Conservation (phyloP, 192 early-diverging fungal genomes). For the Coemansia sp. region DNA sequence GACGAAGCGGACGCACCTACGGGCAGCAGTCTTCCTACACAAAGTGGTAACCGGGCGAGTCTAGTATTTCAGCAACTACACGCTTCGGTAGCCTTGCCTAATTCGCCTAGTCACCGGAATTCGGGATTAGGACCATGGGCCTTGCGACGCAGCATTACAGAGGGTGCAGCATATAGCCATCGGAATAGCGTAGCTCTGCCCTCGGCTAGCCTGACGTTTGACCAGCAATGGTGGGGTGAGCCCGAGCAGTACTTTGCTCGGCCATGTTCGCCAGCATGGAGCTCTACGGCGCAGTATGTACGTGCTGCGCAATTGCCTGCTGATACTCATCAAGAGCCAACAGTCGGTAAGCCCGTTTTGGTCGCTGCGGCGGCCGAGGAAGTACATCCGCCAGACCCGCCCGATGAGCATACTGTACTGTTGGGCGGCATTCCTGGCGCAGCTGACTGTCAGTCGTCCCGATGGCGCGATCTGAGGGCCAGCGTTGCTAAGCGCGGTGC, state of each 20-base stretch:
- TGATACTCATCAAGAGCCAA: neutral
- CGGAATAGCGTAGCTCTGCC: neutral
- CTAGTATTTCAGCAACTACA: constrained; percentile 52
- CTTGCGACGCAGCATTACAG: constrained; percentile 28
- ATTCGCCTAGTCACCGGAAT: constrained; percentile 8
- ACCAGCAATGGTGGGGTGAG: constrained; percentile 6
- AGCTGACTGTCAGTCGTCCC: neutral
- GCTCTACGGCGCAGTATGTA: neutral
- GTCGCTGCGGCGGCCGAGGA: neutral
- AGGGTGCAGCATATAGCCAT: neutral
- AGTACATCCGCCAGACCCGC: neutral
- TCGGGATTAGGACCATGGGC: constrained; percentile 8
- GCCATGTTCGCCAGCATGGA: neutral
- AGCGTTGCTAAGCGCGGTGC: neutral
- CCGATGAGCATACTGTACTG: neutral
- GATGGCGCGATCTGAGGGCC: neutral
- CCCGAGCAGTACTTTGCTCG: neutral
- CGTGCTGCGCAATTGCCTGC: neutral
- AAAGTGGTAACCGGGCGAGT: constrained; percentile 30
- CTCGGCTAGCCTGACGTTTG: neutral
- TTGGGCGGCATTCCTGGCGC: neutral
- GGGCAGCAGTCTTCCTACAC: neutral
- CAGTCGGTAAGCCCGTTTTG: neutral
- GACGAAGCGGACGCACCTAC: neutral
- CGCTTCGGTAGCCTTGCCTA: constrained; percentile 16